Evolutionary conservation across 83 land plant species (phyloP).

Genomic region (Thuja plicata): DNA sequence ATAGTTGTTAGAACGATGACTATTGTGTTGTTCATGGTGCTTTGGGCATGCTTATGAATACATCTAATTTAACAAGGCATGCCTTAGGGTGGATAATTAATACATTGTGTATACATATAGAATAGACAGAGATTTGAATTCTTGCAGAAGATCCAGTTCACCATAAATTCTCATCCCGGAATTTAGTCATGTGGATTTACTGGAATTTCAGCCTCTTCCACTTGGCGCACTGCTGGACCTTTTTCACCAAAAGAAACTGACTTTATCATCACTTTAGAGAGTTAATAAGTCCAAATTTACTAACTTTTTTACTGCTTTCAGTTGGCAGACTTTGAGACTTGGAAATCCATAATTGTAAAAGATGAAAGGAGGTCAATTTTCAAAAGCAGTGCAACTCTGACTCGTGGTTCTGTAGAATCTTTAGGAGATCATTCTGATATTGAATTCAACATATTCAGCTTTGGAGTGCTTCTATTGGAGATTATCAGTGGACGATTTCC

Average conservation of each 20-base stretch:
- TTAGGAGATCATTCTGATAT: slow-evolving; percentile 35
- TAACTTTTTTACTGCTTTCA: slow-evolving; percentile 19
- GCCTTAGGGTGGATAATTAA: not conserved
- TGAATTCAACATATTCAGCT: slow-evolving; percentile 46
- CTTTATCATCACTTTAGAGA: not conserved
- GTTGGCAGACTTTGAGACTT: slow-evolving; percentile 75
- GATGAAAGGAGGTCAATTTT: slow-evolving; percentile 38
- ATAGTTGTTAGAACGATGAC: not conserved
- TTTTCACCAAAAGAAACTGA: not conserved
- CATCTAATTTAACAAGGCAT: not conserved
- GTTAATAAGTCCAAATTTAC: not conserved
- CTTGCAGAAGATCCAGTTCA: not conserved
- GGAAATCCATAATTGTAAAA: slow-evolving; percentile 55
- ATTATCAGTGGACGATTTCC: slow-evolving; percentile 67
- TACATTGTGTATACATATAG: not conserved
- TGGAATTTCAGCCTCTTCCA: not conserved
- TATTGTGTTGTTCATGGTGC: not conserved
- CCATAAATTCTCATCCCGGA: not conserved
- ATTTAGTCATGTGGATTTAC: not conserved
- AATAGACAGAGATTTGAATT: not conserved
- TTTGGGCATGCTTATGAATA: not conserved
- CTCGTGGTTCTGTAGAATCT: slow-evolving; percentile 34
- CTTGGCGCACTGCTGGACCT: not conserved
- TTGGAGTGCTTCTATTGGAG: slow-evolving; percentile 70
- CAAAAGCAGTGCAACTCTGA: slow-evolving; percentile 31